phyloP scores from a whole-genome alignment of 2,329 filamentous ascomycete species.

The Whalleya microplaca region DNA sequence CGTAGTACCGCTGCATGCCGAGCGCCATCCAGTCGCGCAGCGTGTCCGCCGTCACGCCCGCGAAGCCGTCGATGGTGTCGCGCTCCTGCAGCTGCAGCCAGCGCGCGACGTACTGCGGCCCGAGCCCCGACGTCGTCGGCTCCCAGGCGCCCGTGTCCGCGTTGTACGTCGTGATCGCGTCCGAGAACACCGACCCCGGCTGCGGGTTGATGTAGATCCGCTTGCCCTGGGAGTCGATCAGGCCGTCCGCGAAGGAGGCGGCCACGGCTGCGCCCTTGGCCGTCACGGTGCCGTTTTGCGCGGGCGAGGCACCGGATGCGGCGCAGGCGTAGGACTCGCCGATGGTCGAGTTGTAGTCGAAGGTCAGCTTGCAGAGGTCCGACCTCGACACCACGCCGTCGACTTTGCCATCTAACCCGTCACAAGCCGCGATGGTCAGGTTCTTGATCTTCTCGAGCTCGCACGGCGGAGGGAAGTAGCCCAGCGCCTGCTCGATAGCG shows the following conservation, averaged over 20 bases:
- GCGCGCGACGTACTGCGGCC: constrained; percentile 37
- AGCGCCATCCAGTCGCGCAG: constrained; percentile 54
- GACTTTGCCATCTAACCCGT: constrained; percentile 56
- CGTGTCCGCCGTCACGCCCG: constrained; percentile 56
- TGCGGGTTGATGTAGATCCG: constrained; percentile 42
- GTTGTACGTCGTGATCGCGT: constrained; percentile 40
- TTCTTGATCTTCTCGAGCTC: constrained; percentile 54
- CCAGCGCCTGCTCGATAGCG: constrained; percentile 43
- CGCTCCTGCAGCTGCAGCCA: constrained; percentile 28
- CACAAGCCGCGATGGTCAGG: constrained; percentile 57
- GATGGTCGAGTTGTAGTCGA: constrained; percentile 48
- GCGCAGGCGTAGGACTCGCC: constrained; percentile 49
- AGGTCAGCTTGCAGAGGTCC: constrained; percentile 41
- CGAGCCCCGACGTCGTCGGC: constrained; percentile 26
- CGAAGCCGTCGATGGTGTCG: constrained; percentile 43
- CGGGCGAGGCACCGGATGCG: constrained; percentile 38
- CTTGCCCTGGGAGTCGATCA: constrained; percentile 41
- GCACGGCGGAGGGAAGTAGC: constrained; percentile 48
- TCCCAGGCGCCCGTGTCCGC: constrained; percentile 33
- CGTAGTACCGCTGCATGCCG: constrained; percentile 51
- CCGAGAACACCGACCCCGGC: constrained; percentile 37
- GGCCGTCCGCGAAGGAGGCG: constrained; percentile 40
- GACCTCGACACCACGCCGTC: constrained; percentile 54
- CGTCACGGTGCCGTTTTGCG: constrained; percentile 36
- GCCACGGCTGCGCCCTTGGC: constrained; percentile 36